A percentile compares a stretch with the other conserved stretches of the same genome.
phyloP scores from a whole-genome alignment of 768 basidiomycete species.

The Suillus decipiens region DNA sequence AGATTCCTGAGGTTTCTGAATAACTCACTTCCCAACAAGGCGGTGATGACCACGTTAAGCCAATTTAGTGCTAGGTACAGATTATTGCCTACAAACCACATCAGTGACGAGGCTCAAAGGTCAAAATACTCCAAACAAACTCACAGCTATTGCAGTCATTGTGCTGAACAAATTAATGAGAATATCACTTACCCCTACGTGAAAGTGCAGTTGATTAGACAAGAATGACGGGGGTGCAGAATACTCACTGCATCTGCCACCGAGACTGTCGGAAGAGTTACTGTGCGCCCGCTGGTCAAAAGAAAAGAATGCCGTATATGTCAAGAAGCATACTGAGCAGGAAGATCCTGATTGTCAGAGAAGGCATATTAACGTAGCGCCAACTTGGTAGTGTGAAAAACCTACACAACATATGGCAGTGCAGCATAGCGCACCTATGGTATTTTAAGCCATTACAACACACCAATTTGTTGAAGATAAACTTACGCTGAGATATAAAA shows the following conservation, averaged over 20 bases:
- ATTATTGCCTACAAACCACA: neutral
- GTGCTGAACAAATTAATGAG: neutral
- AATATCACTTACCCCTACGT: neutral
- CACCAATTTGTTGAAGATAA: neutral
- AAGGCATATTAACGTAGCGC: neutral
- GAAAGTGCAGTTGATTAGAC: neutral
- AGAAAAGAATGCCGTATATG: neutral
- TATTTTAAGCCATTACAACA: neutral
- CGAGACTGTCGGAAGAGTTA: too few relatives aligned
- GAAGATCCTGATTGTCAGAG: neutral
- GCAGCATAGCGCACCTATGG: neutral
- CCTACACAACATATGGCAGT: neutral
- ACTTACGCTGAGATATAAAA: neutral
- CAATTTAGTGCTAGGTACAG: neutral
- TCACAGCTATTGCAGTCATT: neutral
- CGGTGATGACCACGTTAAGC: neutral
- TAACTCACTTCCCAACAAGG: neutral
- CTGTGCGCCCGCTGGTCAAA: neutral
- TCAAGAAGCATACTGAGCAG: neutral
- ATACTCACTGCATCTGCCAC: neutral
- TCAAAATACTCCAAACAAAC: neutral
- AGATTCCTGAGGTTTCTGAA: neutral
- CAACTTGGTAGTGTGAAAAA: neutral
- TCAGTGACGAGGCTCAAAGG: neutral
- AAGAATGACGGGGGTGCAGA: too few relatives aligned